Evolutionary conservation across 179 eudicot species (phyloP).

Genomic region (Beta lomatogona): DNA sequence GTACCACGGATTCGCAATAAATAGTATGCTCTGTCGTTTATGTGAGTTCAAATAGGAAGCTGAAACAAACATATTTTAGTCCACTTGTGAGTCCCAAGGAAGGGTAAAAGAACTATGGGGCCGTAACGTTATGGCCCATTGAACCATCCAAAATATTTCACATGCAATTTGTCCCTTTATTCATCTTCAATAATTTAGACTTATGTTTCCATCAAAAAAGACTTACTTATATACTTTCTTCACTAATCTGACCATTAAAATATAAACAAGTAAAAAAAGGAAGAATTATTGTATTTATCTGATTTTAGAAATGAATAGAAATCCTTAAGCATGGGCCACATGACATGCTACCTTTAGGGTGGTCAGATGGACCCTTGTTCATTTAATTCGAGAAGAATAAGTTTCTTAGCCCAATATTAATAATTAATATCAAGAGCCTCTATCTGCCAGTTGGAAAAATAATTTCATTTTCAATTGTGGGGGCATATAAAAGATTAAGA

Average conservation of each 20-base stretch:
- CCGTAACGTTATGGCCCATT: constrained; percentile 10
- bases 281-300: too few species aligned
- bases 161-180: constrained; percentile 7
- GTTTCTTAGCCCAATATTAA: constrained; percentile 5
- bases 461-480: neutral
- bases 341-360: neutral
- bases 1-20: too few species aligned
- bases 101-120: constrained; percentile 5
- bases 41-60: neutral
- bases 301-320: neutral
- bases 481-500: too few species aligned
- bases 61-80: neutral
- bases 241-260: neutral
- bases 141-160: constrained; percentile 9
- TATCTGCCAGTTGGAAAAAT: neutral
- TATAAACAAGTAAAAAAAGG: neutral
- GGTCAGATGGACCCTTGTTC: neutral
- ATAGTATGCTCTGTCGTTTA: neutral
- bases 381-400: neutral
- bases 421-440: too few species aligned
- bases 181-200: neutral
- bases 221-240: too few species aligned
- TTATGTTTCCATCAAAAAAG: too few species aligned
- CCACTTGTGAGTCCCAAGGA: neutral
- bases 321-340: constrained; percentile 4